Base-by-base conservation (phyloP, 208 protist species). In the Trichomonas vaginalis region DNA sequence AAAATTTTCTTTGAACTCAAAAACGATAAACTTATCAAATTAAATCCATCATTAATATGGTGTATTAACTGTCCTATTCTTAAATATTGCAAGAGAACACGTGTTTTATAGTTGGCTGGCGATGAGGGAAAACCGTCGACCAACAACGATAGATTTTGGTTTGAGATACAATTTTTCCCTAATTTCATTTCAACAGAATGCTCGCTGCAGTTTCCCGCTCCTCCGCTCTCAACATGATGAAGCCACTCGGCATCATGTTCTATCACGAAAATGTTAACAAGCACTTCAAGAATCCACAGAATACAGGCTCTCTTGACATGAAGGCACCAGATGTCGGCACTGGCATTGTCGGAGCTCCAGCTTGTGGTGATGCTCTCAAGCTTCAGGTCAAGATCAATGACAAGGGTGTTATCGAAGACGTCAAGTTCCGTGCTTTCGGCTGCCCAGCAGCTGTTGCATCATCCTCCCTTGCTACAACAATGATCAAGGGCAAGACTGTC, bases 361-460 rank as follows among this genome's bases (percentile, higher is more conserved):
- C 99, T 87, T 99, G 99, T 97, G 99, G 99, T 48, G 99, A 99
- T 97, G 99, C 99, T 96, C 99, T 99, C 96, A 98, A 99, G 97
- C 47, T 95, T 27, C 87, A 92, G 79, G 61, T 95, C 98, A 97
- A 21, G 96, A 96, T 98, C 12, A 83, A 96, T 23, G 96, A 97
- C 21, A 97, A 98, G 49, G 97, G 96, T 51, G 95, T 83, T 42
- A 97, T 96, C 82, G 47, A 96, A 47, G 96, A 97, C 15, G 96
- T 96, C 0, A 96, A 97, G 32, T 97, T 97, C 96, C 97, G 97
- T 97, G 99, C 99, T 0, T 99, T 99, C 97, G 99, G 99, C 86
- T 99, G 99, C 97, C 99, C 99, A 39, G 99, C 98, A 62, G 99
- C 99, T 47, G 95, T 96, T 21, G 95, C 90, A 47, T 96, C 95